Evolutionary conservation across 1,139 yeast genomes (phyloP).

Genomic region (Taphrina betulina): DNA sequence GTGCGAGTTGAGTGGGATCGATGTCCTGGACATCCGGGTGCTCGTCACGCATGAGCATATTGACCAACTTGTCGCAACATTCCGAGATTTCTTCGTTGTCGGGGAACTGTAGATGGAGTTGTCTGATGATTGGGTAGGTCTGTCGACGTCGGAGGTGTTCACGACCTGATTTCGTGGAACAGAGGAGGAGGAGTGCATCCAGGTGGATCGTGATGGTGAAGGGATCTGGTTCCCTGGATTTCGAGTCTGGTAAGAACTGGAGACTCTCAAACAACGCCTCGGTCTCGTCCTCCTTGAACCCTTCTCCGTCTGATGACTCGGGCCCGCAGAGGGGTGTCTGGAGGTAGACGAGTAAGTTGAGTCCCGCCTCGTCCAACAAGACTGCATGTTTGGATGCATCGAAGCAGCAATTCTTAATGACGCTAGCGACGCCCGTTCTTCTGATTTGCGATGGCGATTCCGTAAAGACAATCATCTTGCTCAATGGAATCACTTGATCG

Average conservation of each 20-base stretch:
- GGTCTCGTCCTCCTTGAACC: slow-evolving; percentile 69
- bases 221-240: slow-evolving; percentile 68
- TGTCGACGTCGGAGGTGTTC: slow-evolving; percentile 72
- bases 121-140: slow-evolving; percentile 80
- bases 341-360: slow-evolving; percentile 77
- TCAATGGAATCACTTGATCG: slow-evolving; percentile 75
- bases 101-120: slow-evolving; percentile 64
- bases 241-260: slow-evolving; percentile 74
- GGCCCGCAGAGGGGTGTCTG: slow-evolving; percentile 82
- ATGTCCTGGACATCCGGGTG: slow-evolving; percentile 32
- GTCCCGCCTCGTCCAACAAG: slow-evolving; percentile 56
- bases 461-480: slow-evolving; percentile 78
- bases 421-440: slow-evolving; percentile 90
- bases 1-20: slow-evolving; percentile 30
- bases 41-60: slow-evolving; percentile 39
- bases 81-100: slow-evolving; percentile 67
- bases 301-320: slow-evolving; percentile 51
- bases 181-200: slow-evolving; percentile 52
- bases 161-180: slow-evolving; percentile 71
- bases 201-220: slow-evolving; percentile 68
- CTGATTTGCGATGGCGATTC: slow-evolving; percentile 76
- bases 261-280: slow-evolving; percentile 86
- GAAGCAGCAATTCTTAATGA: slow-evolving; percentile 84
- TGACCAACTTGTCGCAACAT: slow-evolving; percentile 38
- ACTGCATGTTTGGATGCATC: slow-evolving; percentile 67